phyloP scores from a whole-genome alignment of 129 eudicot species.

The carrot (Daucus carota) region DH1_v3.0 NC_030382.2:38126501-38127000 shows the following conservation, averaged over 20 bases:
- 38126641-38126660: neutral
- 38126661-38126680: constrained; percentile 1
- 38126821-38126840: neutral
- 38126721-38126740: constrained; percentile 46
- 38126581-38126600: constrained; percentile 38
- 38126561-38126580: constrained; percentile 68
- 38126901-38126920: constrained; percentile 49
- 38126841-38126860: neutral
- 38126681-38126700: constrained; percentile 54
- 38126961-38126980: neutral
- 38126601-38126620: neutral
- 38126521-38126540: constrained; percentile 29
- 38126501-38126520: constrained; percentile 25
- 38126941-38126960: constrained; percentile 86
- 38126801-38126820: neutral
- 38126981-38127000: neutral
- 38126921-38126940: constrained; percentile 77
- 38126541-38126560: constrained; percentile 40
- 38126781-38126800: constrained; percentile 7
- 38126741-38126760: constrained; percentile 37
- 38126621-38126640: neutral
- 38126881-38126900: constrained; percentile 45
- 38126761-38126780: constrained; percentile 51
- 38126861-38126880: neutral
- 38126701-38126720: constrained; percentile 50